Conservation (phyloP, 495 filamentous ascomycete species). For the Saxispiralis lemnorum region DNA sequence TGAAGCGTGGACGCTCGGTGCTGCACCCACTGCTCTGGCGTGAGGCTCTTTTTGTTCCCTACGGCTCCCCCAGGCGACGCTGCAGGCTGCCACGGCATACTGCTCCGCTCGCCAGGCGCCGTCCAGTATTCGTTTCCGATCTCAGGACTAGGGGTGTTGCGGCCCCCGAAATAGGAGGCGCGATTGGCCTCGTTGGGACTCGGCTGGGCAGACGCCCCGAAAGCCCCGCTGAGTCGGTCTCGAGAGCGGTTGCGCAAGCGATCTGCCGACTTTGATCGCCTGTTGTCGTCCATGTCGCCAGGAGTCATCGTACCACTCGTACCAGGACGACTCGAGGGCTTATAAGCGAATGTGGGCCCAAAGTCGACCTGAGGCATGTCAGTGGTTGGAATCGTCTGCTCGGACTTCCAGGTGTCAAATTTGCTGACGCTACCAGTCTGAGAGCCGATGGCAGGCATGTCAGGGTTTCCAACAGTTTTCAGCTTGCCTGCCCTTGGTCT, state of each 20-base stretch:
- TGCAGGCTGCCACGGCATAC: conserved; percentile 57
- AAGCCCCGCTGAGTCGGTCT: conserved; percentile 1
- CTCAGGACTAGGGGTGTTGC: conserved; percentile 7
- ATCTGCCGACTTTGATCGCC: conserved; percentile 12
- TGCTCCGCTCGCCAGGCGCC: conserved; percentile 9
- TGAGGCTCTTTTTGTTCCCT: conserved; percentile 25
- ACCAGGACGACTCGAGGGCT: conserved; percentile 25
- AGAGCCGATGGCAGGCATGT: conserved; percentile 15
- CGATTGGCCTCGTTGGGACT: conserved; percentile 11
- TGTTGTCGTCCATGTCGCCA: conserved; percentile 17
- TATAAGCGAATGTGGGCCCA: conserved; percentile 56
- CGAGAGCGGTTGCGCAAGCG: conserved; percentile 5
- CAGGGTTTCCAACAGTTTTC: conserved; percentile 56
- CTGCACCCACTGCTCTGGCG: conserved; percentile 73
- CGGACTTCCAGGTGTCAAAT: conserved; percentile 8
- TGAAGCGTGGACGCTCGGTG: conserved; percentile 45
- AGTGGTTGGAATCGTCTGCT: conserved; percentile 10
- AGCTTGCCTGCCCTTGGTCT: conserved; percentile 65
- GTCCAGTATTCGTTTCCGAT: neutral
- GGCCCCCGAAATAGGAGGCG: conserved; percentile 13
- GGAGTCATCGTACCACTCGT: conserved; percentile 29
- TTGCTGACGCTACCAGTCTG: neutral
- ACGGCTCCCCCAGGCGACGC: neutral
- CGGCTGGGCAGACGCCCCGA: neutral
- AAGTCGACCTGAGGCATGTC: conserved; percentile 71